These are phyloP conservation scores for Circinella umbellata DNA, from an alignment of 371 early-diverging fungal species.

Conservation along the genomic window DNA sequence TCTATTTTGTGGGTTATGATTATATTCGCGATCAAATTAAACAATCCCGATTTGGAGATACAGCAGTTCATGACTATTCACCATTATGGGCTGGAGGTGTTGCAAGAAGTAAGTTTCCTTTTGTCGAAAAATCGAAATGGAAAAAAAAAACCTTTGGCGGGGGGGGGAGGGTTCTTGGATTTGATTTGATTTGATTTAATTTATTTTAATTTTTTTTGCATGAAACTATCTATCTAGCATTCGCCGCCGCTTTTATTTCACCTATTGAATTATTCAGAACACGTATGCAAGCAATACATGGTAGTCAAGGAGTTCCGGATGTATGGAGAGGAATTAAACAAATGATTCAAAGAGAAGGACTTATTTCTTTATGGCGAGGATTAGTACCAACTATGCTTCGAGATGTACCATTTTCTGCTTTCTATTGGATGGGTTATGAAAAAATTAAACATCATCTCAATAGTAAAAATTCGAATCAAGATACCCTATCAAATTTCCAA, in stretches of 20 bases:
- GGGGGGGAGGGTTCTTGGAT: too few relatives aligned
- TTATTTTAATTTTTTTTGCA: not conserved
- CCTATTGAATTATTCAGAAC: conserved; percentile 94
- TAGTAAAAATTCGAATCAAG: conserved; percentile 10
- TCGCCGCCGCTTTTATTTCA: conserved; percentile 82
- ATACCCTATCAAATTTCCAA: conserved; percentile 50
- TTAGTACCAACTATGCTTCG: conserved; percentile 52
- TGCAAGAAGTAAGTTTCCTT: conserved; percentile 71
- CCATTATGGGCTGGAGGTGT: conserved; percentile 86
- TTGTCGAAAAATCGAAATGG: not conserved
- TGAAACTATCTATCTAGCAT: conserved; percentile 43
- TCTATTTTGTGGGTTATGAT: conserved; percentile 97
- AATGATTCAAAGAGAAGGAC: conserved; percentile 71
- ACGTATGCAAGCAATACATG: conserved; percentile 80
- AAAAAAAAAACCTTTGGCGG: too few relatives aligned
- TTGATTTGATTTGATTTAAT: not conserved
- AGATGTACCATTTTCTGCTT: conserved; percentile 64
- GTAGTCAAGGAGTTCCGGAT: conserved; percentile 56
- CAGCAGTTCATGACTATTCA: conserved; percentile 40
- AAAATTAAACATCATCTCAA: conserved; percentile 44
- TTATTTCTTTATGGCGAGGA: conserved; percentile 79
- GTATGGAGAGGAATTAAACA: conserved; percentile 66
- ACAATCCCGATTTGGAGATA: conserved; percentile 30
- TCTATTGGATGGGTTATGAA: conserved; percentile 96
- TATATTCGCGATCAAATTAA: conserved; percentile 65